These are phyloP conservation scores for Podaxis pistillaris DNA, from an alignment of 768 basidiomycete genomes.

Conservation along the genomic window DNA sequence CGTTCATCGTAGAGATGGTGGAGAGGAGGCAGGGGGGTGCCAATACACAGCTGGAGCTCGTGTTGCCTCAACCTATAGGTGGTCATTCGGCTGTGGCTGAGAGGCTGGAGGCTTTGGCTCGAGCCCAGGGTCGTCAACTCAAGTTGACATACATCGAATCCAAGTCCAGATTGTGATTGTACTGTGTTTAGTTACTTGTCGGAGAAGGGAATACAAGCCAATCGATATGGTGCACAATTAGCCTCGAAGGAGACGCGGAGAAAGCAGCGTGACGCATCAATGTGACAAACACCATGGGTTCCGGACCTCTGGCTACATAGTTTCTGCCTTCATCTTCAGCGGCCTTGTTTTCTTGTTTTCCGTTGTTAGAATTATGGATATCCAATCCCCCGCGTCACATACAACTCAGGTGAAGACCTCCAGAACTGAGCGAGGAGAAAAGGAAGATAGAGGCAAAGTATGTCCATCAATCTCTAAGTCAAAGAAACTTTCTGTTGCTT, in stretches of 20 bases:
- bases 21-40: neutral
- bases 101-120: neutral
- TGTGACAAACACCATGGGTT: no score
- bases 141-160: neutral
- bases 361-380: neutral
- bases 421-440: neutral
- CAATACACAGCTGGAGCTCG: neutral
- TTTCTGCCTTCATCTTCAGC: neutral
- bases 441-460: conserved; percentile 13
- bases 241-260: no score
- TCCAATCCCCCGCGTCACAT: neutral
- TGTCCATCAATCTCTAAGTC: conserved; percentile 1
- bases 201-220: no score
- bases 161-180: neutral
- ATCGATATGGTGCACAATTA: no score
- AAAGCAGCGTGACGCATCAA: no score
- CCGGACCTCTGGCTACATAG: no score
- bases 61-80: neutral
- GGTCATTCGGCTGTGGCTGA: neutral
- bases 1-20: neutral
- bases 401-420: neutral
- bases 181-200: neutral
- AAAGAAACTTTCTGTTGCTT: neutral
- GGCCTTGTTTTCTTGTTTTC: neutral
- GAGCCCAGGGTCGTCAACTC: neutral